A percentile compares a stretch with the other conserved stretches of the same genome.
These are phyloP conservation scores for Penicillium fimorum DNA, from an alignment of 495 filamentous ascomycete genomes.

Conservation along the genomic window DNA sequence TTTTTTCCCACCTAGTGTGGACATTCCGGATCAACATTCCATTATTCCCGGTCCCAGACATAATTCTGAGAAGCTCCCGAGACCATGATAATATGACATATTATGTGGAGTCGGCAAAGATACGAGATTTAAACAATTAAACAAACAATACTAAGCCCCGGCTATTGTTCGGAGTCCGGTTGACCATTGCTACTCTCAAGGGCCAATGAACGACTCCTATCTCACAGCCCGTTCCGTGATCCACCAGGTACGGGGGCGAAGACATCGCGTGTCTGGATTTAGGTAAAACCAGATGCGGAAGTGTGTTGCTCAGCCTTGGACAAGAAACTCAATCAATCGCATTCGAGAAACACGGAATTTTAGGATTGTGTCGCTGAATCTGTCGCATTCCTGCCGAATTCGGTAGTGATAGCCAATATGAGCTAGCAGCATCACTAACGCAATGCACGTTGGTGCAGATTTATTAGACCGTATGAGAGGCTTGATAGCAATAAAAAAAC, in stretches of 20 bases:
- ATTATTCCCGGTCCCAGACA: background rate
- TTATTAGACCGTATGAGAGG: background rate
- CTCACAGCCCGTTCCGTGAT: constrained; percentile 6
- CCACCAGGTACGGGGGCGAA: background rate
- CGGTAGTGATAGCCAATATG: background rate
- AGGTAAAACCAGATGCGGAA: constrained; percentile 11
- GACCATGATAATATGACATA: background rate
- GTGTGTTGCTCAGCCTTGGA: background rate
- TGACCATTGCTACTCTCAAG: background rate
- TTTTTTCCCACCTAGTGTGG: background rate
- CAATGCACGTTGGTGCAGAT: constrained; percentile 3
- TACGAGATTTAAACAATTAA: constrained; percentile 1
- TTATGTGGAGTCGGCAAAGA: background rate
- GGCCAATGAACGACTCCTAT: background rate
- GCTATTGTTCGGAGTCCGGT: constrained; percentile 13
- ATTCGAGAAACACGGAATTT: background rate
- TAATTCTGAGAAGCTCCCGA: too few relatives aligned
- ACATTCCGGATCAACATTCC: constrained; percentile 10
- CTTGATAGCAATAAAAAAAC: background rate
- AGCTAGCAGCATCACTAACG: constrained; percentile 6
- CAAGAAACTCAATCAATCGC: background rate
- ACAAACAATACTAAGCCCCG: constrained; percentile 10
- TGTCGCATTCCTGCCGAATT: constrained; percentile 2
- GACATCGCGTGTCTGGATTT: constrained; percentile 20
- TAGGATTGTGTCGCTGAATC: background rate